Evolutionary conservation across 108 stramenopile species (phyloP).

Genomic region (Nitzschia sp.): DNA sequence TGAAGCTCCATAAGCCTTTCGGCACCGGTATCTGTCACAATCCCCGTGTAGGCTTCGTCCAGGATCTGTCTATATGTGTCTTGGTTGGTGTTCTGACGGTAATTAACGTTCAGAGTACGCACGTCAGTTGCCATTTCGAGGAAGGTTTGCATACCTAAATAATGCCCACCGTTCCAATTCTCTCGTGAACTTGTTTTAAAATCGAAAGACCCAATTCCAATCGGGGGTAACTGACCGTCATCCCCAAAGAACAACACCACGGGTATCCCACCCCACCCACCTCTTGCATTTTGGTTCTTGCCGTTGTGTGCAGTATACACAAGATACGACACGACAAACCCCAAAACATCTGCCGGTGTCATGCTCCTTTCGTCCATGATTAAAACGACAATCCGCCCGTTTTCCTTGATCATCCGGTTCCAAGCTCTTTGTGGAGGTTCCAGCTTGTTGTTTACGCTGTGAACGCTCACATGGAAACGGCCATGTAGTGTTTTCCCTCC

Average conservation of each 20-base stretch:
- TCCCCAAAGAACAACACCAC: neutral
- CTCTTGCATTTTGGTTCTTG: neutral
- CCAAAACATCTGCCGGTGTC: neutral
- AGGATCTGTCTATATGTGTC: neutral
- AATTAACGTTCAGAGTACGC: neutral
- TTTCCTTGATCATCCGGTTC: neutral
- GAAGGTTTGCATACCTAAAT: neutral
- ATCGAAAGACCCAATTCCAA: neutral
- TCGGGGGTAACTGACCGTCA: neutral
- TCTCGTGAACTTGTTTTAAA: neutral
- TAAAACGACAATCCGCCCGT: neutral
- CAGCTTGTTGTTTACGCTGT: neutral
- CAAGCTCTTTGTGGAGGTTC: too few relatives aligned
- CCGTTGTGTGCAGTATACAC: neutral
- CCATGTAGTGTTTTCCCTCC: neutral
- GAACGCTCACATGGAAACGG: neutral
- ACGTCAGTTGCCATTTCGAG: neutral
- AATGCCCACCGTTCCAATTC: neutral
- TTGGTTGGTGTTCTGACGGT: neutral
- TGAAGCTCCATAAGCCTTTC: neutral
- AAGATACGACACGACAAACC: neutral
- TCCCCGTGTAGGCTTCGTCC: neutral
- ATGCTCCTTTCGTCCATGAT: neutral
- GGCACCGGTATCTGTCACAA: neutral
- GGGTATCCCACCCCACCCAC: neutral